These are phyloP conservation scores for Phytophthora multivora DNA, from an alignment of 352 stramenopile genomes.

Conservation along the genomic window DNA sequence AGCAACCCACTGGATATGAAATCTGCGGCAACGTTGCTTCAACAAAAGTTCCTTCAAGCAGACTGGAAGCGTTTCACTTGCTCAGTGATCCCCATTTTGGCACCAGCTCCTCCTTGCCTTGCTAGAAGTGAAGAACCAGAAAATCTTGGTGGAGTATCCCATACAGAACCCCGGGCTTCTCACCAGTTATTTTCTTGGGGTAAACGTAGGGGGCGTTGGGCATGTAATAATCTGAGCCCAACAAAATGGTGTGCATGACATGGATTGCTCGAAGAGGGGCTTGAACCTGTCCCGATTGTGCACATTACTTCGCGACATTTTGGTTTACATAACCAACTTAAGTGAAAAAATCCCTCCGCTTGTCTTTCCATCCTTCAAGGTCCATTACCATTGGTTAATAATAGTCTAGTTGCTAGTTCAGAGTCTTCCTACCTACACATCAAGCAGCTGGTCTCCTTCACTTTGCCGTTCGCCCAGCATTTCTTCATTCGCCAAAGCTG, in stretches of 20 bases:
- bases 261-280: constrained; percentile 8
- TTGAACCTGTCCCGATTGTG: neutral
- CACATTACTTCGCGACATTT: constrained; percentile 15
- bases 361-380: constrained; percentile 14
- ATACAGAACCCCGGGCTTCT: neutral
- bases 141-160: neutral
- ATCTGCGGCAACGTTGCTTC: neutral
- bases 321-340: constrained; percentile 1
- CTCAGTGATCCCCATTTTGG: neutral
- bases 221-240: neutral
- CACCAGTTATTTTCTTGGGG: neutral
- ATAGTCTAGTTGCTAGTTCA: neutral
- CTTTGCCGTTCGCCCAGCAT: constrained; percentile 6
- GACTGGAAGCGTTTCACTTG: neutral
- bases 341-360: constrained; percentile 6
- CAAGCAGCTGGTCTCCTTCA: constrained; percentile 14
- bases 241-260: neutral
- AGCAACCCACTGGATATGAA: neutral
- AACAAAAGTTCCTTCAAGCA: neutral
- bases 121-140: neutral
- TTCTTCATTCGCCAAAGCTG: constrained; percentile 18
- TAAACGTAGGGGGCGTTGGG: neutral
- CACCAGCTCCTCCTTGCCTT: neutral
- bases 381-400: constrained; percentile 1
- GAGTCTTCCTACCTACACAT: constrained; percentile 11